A percentile compares a stretch with the other conserved stretches of the same genome.
Evolutionary conservation across 257 asterid genomes (phyloP).

Genomic region (Eustoma russellianum): DNA sequence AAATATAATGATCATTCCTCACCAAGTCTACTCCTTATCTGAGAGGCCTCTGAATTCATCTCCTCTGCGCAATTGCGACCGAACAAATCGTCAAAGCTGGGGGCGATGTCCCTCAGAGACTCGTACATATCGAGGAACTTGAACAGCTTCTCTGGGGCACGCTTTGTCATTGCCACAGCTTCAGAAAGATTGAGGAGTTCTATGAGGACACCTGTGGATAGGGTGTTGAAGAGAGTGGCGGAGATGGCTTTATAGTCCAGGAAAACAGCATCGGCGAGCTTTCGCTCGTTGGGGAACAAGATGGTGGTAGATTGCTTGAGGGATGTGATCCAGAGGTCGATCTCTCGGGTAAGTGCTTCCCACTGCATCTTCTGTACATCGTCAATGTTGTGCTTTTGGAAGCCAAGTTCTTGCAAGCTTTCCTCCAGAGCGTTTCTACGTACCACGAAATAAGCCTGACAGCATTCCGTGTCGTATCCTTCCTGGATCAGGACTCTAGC

Average conservation of each 20-base stretch:
- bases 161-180: constrained; percentile 56
- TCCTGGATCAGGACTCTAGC: constrained; percentile 42
- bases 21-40: constrained; percentile 45
- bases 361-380: constrained; percentile 70
- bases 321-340: constrained; percentile 46
- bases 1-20: constrained; percentile 55
- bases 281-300: constrained; percentile 37
- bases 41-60: constrained; percentile 43
- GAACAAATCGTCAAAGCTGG: constrained; percentile 22
- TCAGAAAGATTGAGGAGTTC: constrained; percentile 65
- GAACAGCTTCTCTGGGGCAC: constrained; percentile 72
- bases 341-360: constrained; percentile 68
- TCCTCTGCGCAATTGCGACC: constrained; percentile 21
- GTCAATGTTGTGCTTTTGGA: constrained; percentile 62
- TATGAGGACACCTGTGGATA: constrained; percentile 23
- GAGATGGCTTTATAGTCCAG: constrained; percentile 25
- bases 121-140: constrained; percentile 70
- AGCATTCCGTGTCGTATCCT: constrained; percentile 64
- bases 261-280: constrained; percentile 39
- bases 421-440: constrained; percentile 62
- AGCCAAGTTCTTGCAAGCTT: constrained; percentile 38
- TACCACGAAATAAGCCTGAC: constrained; percentile 41
- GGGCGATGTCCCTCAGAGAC: constrained; percentile 36
- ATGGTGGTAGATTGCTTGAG: constrained; percentile 32
- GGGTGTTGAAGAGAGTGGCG: constrained; percentile 24